These are phyloP conservation scores for Rusavskia elegans DNA, from an alignment of 495 filamentous ascomycete genomes.

Conservation along the genomic window DNA sequence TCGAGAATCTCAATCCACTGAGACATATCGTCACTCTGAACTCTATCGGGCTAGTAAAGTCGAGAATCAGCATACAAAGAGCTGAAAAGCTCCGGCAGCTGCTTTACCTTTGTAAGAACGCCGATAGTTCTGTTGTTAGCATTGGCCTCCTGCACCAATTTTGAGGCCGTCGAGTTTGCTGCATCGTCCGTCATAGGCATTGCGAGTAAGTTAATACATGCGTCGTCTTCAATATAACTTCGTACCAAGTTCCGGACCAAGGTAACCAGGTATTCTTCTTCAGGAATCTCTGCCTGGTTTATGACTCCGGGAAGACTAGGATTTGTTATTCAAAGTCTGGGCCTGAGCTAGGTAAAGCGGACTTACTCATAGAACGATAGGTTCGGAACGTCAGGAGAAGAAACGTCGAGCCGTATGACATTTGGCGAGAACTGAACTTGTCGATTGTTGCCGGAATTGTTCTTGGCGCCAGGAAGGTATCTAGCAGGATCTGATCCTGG, in stretches of 20 bases:
- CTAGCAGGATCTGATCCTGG: slow-evolving; percentile 27
- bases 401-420: slow-evolving; percentile 56
- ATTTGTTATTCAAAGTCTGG: neutral
- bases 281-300: slow-evolving; percentile 39
- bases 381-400: slow-evolving; percentile 47
- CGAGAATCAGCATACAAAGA: too few species aligned
- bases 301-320: slow-evolving; percentile 54
- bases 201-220: slow-evolving; percentile 59
- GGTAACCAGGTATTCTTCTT: slow-evolving; percentile 46
- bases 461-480: slow-evolving; percentile 28
- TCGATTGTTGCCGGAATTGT: slow-evolving; percentile 5
- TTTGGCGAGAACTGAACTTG: slow-evolving; percentile 64
- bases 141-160: slow-evolving; percentile 38
- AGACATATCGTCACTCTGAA: slow-evolving; percentile 29
- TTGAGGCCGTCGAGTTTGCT: slow-evolving; percentile 51
- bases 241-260: slow-evolving; percentile 53
- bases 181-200: slow-evolving; percentile 60
- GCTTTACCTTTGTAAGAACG: slow-evolving; percentile 25
- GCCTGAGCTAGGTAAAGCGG: neutral
- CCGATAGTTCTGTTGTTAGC: slow-evolving; percentile 52
- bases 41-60: slow-evolving; percentile 36
- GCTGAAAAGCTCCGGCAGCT: too few species aligned
- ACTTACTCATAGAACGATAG: slow-evolving; percentile 55
- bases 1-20: slow-evolving; percentile 45
- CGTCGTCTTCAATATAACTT: slow-evolving; percentile 45